Conservation (phyloP, 352 stramenopile species). For the Globisporangium paddicum region DNA sequence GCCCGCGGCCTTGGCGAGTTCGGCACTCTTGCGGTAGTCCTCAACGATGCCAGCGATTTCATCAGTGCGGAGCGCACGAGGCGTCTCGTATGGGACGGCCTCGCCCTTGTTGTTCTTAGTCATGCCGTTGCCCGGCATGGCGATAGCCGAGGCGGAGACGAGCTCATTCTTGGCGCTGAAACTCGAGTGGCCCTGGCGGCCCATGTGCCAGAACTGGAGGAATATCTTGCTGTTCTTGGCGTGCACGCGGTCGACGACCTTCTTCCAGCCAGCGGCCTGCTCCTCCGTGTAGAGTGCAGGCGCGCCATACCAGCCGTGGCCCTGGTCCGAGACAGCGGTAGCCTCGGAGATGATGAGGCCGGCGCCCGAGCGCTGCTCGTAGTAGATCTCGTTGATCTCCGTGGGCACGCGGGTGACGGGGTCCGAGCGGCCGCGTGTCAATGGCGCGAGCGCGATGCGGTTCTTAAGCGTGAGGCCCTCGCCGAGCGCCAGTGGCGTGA, state of each 20-base stretch:
- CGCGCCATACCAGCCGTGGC: not conserved
- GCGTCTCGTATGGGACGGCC: not conserved
- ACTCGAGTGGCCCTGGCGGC: conserved; percentile 45
- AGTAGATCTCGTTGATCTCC: conserved; percentile 54
- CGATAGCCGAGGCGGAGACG: conserved; percentile 33
- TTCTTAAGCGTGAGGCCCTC: not conserved
- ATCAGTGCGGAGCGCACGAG: conserved; percentile 15
- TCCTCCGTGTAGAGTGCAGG: conserved; percentile 20
- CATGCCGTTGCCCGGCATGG: conserved; percentile 1
- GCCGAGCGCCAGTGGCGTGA: not conserved
- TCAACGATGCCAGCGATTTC: conserved; percentile 63
- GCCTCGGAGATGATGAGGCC: conserved; percentile 66
- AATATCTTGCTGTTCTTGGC: conserved; percentile 72
- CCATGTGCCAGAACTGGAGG: conserved; percentile 82
- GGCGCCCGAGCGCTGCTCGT: conserved; percentile 45
- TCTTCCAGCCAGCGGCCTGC: conserved; percentile 43
- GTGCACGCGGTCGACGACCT: conserved; percentile 64
- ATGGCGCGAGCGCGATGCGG: not conserved
- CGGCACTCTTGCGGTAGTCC: conserved; percentile 54
- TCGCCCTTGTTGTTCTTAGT: not conserved
- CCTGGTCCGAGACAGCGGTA: conserved; percentile 38
- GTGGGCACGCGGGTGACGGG: conserved; percentile 20
- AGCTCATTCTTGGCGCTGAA: conserved; percentile 42
- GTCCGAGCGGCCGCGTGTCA: not conserved
- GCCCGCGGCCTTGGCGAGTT: conserved; percentile 48